A percentile compares a stretch with the other conserved stretches of the same genome.
Conservation (phyloP, 176 grass and related monocot genomes). For the Aegilops bicornis region DNA sequence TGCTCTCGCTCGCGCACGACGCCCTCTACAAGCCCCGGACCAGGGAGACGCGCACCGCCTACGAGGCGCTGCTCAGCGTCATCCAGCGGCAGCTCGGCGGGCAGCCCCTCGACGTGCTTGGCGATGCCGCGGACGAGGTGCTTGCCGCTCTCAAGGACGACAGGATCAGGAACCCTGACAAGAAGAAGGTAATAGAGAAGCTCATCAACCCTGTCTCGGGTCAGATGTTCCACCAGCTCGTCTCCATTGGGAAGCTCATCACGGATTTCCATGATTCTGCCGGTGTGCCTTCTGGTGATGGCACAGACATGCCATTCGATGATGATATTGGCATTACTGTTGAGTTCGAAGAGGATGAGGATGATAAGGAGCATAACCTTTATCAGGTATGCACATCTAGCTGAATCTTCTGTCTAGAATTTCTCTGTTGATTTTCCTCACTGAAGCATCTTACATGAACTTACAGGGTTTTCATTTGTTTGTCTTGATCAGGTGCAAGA, state of each 20-base stretch:
- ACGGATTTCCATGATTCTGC: conserved; percentile 66
- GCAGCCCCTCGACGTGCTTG: conserved; percentile 60
- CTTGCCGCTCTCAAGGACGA: conserved; percentile 65
- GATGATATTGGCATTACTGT: conserved; percentile 82
- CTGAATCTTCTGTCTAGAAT: background rate
- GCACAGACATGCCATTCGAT: conserved; percentile 46
- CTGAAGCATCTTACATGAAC: background rate
- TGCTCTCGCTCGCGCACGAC: conserved; percentile 57
- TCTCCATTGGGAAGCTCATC: conserved; percentile 69
- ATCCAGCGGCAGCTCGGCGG: conserved; percentile 66
- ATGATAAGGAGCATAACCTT: conserved; percentile 63
- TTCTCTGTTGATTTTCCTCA: background rate
- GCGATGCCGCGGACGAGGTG: conserved; percentile 66
- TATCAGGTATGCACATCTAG: conserved; percentile 55
- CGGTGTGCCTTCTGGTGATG: conserved; percentile 29
- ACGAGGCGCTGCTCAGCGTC: conserved; percentile 57
- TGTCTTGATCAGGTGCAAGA: conserved; percentile 68
- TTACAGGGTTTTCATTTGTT: background rate
- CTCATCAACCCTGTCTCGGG: conserved; percentile 63
- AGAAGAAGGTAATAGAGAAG: conserved; percentile 81
- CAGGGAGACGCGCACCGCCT: conserved; percentile 75
- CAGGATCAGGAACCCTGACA: conserved; percentile 57
- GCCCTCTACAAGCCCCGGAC: conserved; percentile 58
- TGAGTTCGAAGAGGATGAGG: conserved; percentile 83
- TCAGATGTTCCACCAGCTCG: conserved; percentile 73